Evolutionary conservation across 805 yeast genomes (phyloP), one percentile per base, ranked within the genome.

Genomic region (Priceomyces castillae): DNA sequence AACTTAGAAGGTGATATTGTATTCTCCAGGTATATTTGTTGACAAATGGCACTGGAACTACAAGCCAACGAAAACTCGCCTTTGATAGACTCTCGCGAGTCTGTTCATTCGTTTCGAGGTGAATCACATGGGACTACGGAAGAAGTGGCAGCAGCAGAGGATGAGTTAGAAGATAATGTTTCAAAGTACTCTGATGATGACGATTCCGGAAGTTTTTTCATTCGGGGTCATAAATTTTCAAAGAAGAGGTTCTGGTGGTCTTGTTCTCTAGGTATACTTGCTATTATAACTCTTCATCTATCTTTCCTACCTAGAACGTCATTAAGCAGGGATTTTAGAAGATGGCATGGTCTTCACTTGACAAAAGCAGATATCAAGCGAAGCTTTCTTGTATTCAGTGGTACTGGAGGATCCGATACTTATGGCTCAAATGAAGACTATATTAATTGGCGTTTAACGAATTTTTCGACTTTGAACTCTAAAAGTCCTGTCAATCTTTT

Each of bases 221-320:
- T 39, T 11, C 28, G 22, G 22, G 39, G 51, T 37, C 36, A 41
- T n/a, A 48, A 41, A 34, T 56, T 55, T 42, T 52, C 59, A 20
- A 61, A 61, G 37, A 49, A 76, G 41, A 41, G 71, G n/a, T 73
- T 81, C 44, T 62, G 75, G 59, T 66, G 74, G 51, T 71, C 74
- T 47, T 64, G 74, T 37, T 57, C 68, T 0, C 56, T 79, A 17
- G 86, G 87, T 1, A 46, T 80, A 2, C 41, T 73, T 2, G 78
- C 81, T 37, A 62, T 81, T 28, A 55, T 79, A 12, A 69, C 77
- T 2, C 80, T 86, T 57, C 78, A 86, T 33, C 67, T 87, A 39
- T 78, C 84, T 0, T 90, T 90, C 58, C 69, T 89, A 12, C 97
- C 96, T 1, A 64, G 96, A 44, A 87, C 97, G 1, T 86, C 96